Conservation (phyloP, 2,329 filamentous ascomycete species). For the Colletotrichum incanum region DNA sequence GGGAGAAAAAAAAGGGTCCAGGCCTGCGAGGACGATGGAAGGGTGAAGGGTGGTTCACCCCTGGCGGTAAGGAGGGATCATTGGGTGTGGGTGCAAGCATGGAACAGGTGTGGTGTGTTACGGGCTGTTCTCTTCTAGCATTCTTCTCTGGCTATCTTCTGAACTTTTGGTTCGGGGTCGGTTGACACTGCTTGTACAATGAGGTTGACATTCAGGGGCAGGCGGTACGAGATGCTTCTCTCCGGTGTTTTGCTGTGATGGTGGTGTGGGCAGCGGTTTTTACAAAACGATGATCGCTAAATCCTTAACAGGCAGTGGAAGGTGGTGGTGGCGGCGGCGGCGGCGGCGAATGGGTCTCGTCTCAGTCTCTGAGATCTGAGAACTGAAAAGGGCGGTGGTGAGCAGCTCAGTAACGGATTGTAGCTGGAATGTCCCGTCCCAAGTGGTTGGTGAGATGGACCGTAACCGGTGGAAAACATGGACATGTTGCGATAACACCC, state of each 20-base stretch:
- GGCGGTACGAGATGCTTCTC: background rate
- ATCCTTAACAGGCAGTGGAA: background rate
- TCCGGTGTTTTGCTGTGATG: background rate
- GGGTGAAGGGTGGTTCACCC: slow-evolving; percentile 14
- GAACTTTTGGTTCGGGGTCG: background rate
- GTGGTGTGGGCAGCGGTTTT: slow-evolving; percentile 10
- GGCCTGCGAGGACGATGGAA: slow-evolving; percentile 1
- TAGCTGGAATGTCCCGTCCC: background rate
- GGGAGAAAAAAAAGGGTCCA: slow-evolving; percentile 35
- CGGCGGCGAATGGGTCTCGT: background rate
- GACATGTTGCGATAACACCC: background rate
- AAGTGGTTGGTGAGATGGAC: background rate
- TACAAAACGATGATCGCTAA: slow-evolving; percentile 8
- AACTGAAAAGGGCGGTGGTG: background rate
- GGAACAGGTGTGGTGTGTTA: slow-evolving; percentile 18
- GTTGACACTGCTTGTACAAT: background rate
- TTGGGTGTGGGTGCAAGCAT: slow-evolving; percentile 26
- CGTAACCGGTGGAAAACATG: background rate
- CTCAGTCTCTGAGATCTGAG: background rate
- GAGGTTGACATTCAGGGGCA: background rate
- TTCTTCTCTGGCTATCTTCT: background rate
- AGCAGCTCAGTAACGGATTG: background rate
- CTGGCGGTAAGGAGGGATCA: slow-evolving; percentile 36
- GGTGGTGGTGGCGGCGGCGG: background rate
- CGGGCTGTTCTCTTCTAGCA: slow-evolving; percentile 1